Percentiles rank a stretch among this genome's conserved stretches.
phyloP scores from a whole-genome alignment of 768 basidiomycete genomes.

The Collybia sp. region DNA sequence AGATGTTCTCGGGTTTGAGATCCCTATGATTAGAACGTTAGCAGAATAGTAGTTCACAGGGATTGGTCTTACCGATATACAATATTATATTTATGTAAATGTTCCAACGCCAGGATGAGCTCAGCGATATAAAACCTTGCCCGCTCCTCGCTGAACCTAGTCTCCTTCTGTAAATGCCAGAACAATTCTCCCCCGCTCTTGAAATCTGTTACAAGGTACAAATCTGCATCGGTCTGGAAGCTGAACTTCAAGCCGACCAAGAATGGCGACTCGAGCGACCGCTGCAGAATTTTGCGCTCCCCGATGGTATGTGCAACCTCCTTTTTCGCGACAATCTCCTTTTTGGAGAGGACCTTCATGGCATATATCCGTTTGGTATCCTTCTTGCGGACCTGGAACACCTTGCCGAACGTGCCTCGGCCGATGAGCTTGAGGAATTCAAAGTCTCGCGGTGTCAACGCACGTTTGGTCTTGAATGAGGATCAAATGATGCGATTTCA shows the following conservation, averaged over 20 bases:
- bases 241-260: constrained; percentile 97
- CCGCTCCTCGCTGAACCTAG: constrained; percentile 87
- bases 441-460: constrained; percentile 92
- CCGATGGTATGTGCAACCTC: constrained; percentile 99
- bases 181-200: constrained; percentile 98
- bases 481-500: constrained; percentile 9
- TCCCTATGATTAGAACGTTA: constrained; percentile 46
- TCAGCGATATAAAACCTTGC: constrained; percentile 97
- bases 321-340: constrained; percentile 98
- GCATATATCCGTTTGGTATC: constrained; percentile 99
- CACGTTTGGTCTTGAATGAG: constrained; percentile 65
- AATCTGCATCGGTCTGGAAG: constrained; percentile 93
- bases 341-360: constrained; percentile 98
- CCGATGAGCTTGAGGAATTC: constrained; percentile 99
- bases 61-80: constrained; percentile 71
- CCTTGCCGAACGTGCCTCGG: constrained; percentile 95
- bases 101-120: constrained; percentile 90
- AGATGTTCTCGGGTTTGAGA: constrained; percentile 97
- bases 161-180: constrained; percentile 97
- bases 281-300: constrained; percentile 96
- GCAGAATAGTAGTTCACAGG: constrained; percentile 5
- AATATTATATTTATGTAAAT: constrained; percentile 96
- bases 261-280: constrained; percentile 91
- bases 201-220: constrained; percentile 98
- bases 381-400: constrained; percentile 97